These are phyloP conservation scores for Aspergillus melleus DNA, from an alignment of 2,329 filamentous ascomycete genomes.

Conservation along the genomic window DNA sequence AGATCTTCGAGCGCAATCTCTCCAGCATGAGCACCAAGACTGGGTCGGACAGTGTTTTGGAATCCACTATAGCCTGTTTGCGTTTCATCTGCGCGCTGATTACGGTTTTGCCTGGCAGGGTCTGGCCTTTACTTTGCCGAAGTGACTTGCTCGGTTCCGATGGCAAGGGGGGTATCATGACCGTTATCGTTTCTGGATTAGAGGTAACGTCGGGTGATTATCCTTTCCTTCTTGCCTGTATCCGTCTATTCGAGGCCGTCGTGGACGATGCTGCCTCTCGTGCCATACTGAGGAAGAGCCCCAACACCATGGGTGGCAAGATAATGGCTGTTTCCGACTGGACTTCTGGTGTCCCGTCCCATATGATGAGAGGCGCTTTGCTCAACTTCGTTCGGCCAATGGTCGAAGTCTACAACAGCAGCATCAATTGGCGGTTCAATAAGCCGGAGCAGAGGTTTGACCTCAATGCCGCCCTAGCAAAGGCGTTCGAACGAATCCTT, in stretches of 20 bases:
- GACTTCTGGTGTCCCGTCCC: slow-evolving; percentile 75
- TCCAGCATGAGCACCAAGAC: slow-evolving; percentile 57
- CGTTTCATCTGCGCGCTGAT: slow-evolving; percentile 77
- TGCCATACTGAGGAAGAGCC: slow-evolving; percentile 48
- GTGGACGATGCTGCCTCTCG: slow-evolving; percentile 70
- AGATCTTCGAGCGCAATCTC: slow-evolving; percentile 73
- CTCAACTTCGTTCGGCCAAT: slow-evolving; percentile 72
- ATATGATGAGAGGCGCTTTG: slow-evolving; percentile 70
- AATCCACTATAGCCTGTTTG: slow-evolving; percentile 71
- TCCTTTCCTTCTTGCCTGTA: slow-evolving; percentile 71
- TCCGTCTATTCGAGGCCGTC: slow-evolving; percentile 72
- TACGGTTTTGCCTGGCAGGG: slow-evolving; percentile 71
- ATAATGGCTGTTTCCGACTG: slow-evolving; percentile 40
- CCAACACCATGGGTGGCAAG: slow-evolving; percentile 31
- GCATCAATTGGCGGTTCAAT: slow-evolving; percentile 80
- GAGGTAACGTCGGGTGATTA: slow-evolving; percentile 78
- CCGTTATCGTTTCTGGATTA: slow-evolving; percentile 74
- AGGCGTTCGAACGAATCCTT: slow-evolving; percentile 70
- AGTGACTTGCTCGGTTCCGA: slow-evolving; percentile 77
- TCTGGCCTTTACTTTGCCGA: slow-evolving; percentile 86
- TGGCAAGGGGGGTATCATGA: slow-evolving; percentile 73
- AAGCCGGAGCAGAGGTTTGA: slow-evolving; percentile 66
- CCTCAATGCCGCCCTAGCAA: slow-evolving; percentile 67
- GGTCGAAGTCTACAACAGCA: slow-evolving; percentile 83
- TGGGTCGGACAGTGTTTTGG: slow-evolving; percentile 62